Evolutionary conservation across 1,139 yeast species (phyloP), one percentile per base, ranked within the genome.

Genomic region (Geotrichum fermentans): DNA sequence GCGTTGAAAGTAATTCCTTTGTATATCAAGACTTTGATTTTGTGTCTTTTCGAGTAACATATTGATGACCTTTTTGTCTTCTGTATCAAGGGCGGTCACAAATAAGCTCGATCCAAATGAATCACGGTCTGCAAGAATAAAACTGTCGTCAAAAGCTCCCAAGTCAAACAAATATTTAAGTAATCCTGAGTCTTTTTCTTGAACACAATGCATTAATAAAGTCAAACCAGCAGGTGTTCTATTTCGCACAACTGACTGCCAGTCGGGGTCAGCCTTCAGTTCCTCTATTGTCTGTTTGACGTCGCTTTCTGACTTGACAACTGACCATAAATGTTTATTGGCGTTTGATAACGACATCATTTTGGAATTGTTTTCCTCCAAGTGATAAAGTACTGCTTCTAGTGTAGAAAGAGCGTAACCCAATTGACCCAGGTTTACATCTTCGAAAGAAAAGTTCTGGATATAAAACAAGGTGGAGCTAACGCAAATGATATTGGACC

Each of bases 351-450:
- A 64, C 0, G 57, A 56, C 1, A 68, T 60, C 41, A 86, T 65
- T 7, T 73, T 72, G 1, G 60, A 53, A n/a, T 70, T 52, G 39
- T 76, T 75, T 39, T 71, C 69, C 10, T 65, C 65, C 24, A 87
- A 71, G 61, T 84, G 94, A 52, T 70, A 78, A 6, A 88, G 60
- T 0, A 88, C 95, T 0, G 92, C 96, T 60, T 89, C 96, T 41
- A 89, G 70, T 10, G 95, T 87, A 47, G 95, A 83, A 29, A 89
- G 58, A 0, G 82, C 75, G 58, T 82, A 83, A 0, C 85, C 87
- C 5, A 71, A 57, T 21, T 73, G 66, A 0, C 88, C 89, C 8
- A 72, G 62, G 34, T 73, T 74, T 2, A 68, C 58, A 34, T 69
- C 70, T 53, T 64, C 75, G 64, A 66, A 76, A 56, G 82, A 75